Evolutionary conservation across 1,284 basidiomycete genomes (phyloP), one percentile per base, ranked within the genome.

Genomic region (Mycocalia duriaeana): DNA sequence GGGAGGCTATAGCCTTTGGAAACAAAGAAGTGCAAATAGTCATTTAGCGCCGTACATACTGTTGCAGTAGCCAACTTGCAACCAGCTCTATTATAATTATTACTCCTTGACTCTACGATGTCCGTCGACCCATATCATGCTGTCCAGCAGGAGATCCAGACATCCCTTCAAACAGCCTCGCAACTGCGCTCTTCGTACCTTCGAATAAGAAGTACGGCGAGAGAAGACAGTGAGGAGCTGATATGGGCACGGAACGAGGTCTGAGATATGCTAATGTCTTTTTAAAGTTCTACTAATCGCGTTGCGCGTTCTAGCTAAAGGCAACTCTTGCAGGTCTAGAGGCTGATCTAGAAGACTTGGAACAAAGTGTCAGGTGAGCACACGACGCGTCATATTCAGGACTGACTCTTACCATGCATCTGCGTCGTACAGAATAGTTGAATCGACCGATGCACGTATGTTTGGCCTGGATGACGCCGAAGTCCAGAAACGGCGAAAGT

Each of bases 291-390:
- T n/a, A n/a, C n/a, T n/a, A n/a, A n/a, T n/a, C n/a, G n/a, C n/a
- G n/a, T n/a, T n/a, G n/a, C n/a, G n/a, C n/a, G n/a, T 31, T 44
- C 18, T 56, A 94, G 82, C 69, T 94, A 43, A 83, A 83, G 62
- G 81, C 81, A 0, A 87, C 87, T 2, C 74, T 95, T 7, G 76
- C 80, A 1, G 69, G 84, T 1, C 69, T 95, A 25, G 89, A 92
- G 60, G 82, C 87, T 0, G 92, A 95, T 67, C 62, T 94, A 23
- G 88, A 92, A 51, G 91, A 92, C 59, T 67, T 95, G 18, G 91
- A 94, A 45, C 90, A 92, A 60, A 91, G 89, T 55, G 91, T 95
- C 23, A 82, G 80, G 78, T 89, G 63, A 52, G 77, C 64, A 7
- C 25, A 18, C 16, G n/a, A n/a, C n/a, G 26, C 18, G 28, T 35